Evolutionary conservation across 169 alveolate species (phyloP).

Genomic region (Cystoisospora suis): DNA sequence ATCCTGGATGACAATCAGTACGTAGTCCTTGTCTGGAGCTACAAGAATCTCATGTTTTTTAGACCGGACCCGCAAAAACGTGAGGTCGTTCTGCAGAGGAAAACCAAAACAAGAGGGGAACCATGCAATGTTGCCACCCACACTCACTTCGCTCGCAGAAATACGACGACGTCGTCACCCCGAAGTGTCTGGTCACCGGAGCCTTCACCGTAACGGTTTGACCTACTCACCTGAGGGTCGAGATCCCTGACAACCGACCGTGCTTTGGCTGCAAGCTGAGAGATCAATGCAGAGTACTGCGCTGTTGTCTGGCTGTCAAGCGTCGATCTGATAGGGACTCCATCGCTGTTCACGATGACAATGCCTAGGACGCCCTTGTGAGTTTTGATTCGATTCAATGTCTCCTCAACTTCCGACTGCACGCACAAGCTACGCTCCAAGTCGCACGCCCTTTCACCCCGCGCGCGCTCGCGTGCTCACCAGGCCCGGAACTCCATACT

Average conservation of each 20-base stretch:
- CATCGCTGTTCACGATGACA: conserved; percentile 87
- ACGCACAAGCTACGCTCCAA: not conserved
- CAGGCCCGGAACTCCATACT: not conserved
- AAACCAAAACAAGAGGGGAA: conserved; percentile 10
- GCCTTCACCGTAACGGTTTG: too few relatives aligned
- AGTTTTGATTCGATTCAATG: conserved; percentile 90
- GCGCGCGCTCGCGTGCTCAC: not conserved
- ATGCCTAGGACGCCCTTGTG: conserved; percentile 94
- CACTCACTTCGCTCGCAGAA: too few relatives aligned
- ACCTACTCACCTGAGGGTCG: conserved; percentile 74
- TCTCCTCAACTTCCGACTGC: conserved; percentile 91
- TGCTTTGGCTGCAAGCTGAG: conserved; percentile 84
- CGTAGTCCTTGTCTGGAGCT: conserved; percentile 94
- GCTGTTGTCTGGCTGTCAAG: conserved; percentile 80
- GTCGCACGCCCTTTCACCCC: not conserved
- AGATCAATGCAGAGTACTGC: conserved; percentile 77
- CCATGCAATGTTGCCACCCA: not conserved
- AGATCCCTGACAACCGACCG: conserved; percentile 85
- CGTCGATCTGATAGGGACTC: conserved; percentile 77
- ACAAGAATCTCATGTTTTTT: conserved; percentile 94
- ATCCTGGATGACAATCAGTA: conserved; percentile 91
- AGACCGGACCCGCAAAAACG: conserved; percentile 90
- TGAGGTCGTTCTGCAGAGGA: conserved; percentile 84
- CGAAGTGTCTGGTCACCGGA: not conserved
- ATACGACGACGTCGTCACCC: not conserved